Evolutionary conservation across 75 land plant genomes (phyloP).

Genomic region (Chamaecyparis obtusa): DNA sequence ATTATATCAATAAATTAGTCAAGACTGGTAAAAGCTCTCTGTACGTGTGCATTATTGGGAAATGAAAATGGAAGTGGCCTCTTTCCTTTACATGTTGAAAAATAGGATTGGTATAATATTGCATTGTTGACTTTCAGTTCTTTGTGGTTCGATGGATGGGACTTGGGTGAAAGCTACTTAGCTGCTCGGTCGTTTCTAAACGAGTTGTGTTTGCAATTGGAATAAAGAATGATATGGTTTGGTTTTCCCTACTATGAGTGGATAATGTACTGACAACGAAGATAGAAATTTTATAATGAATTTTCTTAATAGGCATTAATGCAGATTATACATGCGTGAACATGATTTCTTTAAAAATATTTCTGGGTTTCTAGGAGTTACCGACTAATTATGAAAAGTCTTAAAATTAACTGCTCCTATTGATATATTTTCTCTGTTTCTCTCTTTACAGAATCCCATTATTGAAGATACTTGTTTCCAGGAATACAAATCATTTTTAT

Average conservation of each 20-base stretch:
- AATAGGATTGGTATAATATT: neutral
- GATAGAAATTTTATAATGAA: neutral
- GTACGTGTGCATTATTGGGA: neutral
- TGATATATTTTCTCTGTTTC: neutral
- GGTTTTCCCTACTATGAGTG: neutral
- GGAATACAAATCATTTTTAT: neutral
- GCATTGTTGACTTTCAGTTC: neutral
- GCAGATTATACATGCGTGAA: neutral
- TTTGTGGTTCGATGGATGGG: neutral
- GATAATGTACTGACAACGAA: neutral
- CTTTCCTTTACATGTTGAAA: neutral
- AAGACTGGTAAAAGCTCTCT: neutral
- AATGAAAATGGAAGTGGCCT: constrained; percentile 2
- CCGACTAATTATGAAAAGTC: neutral
- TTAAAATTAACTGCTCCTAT: neutral
- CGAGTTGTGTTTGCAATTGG: neutral
- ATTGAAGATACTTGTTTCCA: neutral
- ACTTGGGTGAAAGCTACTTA: neutral
- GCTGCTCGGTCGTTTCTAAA: neutral
- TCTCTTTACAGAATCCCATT: neutral
- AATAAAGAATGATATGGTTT: neutral
- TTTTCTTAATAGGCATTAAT: neutral
- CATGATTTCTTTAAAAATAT: neutral
- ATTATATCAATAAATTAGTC: neutral
- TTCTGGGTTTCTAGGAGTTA: neutral